Evolutionary conservation across 192 early-diverging fungal species (phyloP).

Genomic region (Haplosporangium gracile): DNA sequence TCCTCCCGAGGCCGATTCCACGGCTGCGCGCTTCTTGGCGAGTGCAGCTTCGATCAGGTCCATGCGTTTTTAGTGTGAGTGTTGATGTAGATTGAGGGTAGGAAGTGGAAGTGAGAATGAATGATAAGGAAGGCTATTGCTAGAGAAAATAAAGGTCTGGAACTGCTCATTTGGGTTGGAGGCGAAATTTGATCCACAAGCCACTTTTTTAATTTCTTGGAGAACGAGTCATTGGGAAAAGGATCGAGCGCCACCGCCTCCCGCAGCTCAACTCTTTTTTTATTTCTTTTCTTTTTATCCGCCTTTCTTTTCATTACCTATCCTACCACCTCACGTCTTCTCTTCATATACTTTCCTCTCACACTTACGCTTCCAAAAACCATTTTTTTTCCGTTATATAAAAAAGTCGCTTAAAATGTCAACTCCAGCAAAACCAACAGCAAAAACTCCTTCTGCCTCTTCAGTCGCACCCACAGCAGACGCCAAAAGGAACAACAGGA

Average conservation of each 20-base stretch:
- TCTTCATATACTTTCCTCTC: background rate
- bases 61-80: slow-evolving; percentile 45
- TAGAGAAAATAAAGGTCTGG: background rate
- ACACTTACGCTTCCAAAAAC: background rate
- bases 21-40: slow-evolving; percentile 78
- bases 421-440: background rate
- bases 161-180: background rate
- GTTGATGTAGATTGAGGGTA: slow-evolving; percentile 3
- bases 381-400: background rate
- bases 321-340: too few relatives aligned
- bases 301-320: background rate
- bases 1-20: slow-evolving; percentile 48
- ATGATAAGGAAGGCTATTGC: too few relatives aligned
- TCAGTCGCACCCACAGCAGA: background rate
- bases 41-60: slow-evolving; percentile 79
- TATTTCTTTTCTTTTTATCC: background rate
- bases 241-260: background rate
- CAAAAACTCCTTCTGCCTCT: background rate
- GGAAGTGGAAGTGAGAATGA: background rate
- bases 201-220: background rate
- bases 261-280: background rate
- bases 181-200: background rate
- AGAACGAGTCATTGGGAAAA: too few relatives aligned
- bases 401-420: background rate
- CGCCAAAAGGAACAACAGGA: slow-evolving; percentile 11